Evolutionary conservation across 306 rosid species (phyloP), one percentile per base, ranked within the genome.

Genomic region (Ammopiptanthus mongolicus): DNA sequence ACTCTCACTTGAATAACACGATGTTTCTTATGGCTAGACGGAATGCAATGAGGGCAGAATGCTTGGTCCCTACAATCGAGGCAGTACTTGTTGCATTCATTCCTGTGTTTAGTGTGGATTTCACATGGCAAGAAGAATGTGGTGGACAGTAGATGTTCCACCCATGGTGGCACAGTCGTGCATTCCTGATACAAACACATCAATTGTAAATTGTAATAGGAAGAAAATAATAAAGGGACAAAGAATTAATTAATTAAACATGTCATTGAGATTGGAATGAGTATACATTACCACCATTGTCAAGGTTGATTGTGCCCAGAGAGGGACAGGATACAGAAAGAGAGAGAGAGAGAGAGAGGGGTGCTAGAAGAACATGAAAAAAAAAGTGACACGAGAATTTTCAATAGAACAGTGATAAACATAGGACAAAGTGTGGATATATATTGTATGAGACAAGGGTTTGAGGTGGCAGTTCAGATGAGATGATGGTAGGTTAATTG

Each of bases 61-160:
- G 86, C 77, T 11, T 14, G 42, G 15, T 47, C 50, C 0, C 28
- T 18, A 79, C 95, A 89, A 41, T 84, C 82, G 25, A 87, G 58
- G 41, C 95, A 89, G 41, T 21, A 86, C 84, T 71, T 73, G 75
- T 89, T 87, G 84, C 91, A 82, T 17, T 89, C 95, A 47, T 44
- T 82, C 44, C 65, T 82, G 1, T 78, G 12, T 22, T 83, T 44
- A 12, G 19, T 11, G 41, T 84, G 92, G 22, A 71, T 2, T 11
- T 65, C 23, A 33, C 90, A 86, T 6, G 18, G 11, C 0, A 63
- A 44, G 83, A 87, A 87, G 62, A 87, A 87, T 63, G 81, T 23
- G 0, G 82, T 80, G 0, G 86, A 63, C 7, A 90, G 1, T 0
- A 90, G 61, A 0, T 47, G n/a, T 21, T 90, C 86, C 11, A 90